Evolutionary conservation across 2,329 filamentous ascomycete species (phyloP).

Genomic region (Neonectria coccinea): DNA sequence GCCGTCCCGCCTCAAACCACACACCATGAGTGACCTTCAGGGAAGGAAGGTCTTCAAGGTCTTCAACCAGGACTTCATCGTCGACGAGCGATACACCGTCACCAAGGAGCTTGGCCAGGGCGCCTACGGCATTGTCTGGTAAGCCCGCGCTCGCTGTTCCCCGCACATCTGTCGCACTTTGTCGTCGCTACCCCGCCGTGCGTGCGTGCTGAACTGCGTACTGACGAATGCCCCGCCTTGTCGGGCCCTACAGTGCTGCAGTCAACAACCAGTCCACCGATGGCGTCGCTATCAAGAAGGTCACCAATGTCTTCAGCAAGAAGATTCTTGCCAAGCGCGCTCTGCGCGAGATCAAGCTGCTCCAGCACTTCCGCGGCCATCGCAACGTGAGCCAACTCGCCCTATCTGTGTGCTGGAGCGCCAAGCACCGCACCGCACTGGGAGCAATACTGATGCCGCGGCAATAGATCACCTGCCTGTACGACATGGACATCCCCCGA

Average conservation of each 20-base stretch:
- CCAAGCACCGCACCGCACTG: background rate
- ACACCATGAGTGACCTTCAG: constrained; percentile 56
- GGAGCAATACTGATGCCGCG: constrained; percentile 33
- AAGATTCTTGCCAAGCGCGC: constrained; percentile 99
- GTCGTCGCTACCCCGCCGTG: constrained; percentile 44
- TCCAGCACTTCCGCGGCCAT: constrained; percentile 95
- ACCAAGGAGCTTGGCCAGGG: constrained; percentile 99
- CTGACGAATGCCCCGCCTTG: constrained; percentile 46
- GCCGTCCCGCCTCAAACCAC: constrained; percentile 25
- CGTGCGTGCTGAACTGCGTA: constrained; percentile 34
- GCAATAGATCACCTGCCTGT: constrained; percentile 92
- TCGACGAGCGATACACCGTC: constrained; percentile 97
- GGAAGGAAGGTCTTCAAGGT: constrained; percentile 96
- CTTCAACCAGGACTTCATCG: constrained; percentile 99
- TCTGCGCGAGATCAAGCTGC: constrained; percentile 96
- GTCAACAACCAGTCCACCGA: constrained; percentile 91
- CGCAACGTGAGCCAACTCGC: constrained; percentile 73
- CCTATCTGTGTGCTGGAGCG: constrained; percentile 16
- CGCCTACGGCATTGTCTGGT: constrained; percentile 99
- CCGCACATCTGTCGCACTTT: constrained; percentile 16
- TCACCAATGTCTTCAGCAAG: constrained; percentile 99
- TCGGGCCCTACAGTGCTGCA: constrained; percentile 74
- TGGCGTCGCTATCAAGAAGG: constrained; percentile 98
- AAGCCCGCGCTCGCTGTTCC: constrained; percentile 48
- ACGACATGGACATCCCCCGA: constrained; percentile 98